Evolutionary conservation across 208 protist species (phyloP), one percentile per base, ranked within the genome.

Genomic region (Leishmania tarentolae): DNA sequence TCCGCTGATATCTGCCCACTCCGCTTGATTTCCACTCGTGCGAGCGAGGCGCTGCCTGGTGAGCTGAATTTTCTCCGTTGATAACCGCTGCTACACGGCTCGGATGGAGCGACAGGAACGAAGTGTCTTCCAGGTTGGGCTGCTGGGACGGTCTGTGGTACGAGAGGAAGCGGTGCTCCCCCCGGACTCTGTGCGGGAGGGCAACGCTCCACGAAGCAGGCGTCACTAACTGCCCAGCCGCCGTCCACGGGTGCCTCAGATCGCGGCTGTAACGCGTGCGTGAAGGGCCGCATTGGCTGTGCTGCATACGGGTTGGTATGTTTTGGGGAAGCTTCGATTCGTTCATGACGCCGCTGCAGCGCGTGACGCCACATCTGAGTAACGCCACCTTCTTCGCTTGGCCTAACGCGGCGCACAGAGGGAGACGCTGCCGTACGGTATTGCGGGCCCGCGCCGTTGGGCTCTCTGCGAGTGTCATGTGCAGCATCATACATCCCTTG

Each of bases 331-430:
- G 73, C 28, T 15, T 2, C 37, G 9, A 15, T 3, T 17, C 35
- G 47, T 3, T 46, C 37, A 44, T 44, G n/a, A 35, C 74, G 59
- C 8, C 66, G 76, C 71, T 80, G 65, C 44, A 91, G 73, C 0
- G 85, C 80, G 11, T 78, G 83, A 2, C 91, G 88, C 91, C 91
- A 94, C 31, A 94, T 57, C 82, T 85, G 81, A 17, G 91, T 93
- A 37, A 87, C 83, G 7, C 84, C 84, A 24, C 90, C 86, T 78
- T 94, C 91, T 61, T 91, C 88, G 8, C 76, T 68, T 5, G 82
- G 82, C 15, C 63, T 68, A 19, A 92, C 87, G 0, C 70, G 73
- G 8, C 73, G 78, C 52, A 75, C 76, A 1, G 81, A 57, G 5
- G 47, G 1, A 1, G 75, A 57, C 3, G 57, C 69, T 50, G 71